A percentile compares a stretch with the other conserved stretches of the same genome.
Conservation (phyloP, 1,284 basidiomycete species). For the Fomitopsis palustris region DNA sequence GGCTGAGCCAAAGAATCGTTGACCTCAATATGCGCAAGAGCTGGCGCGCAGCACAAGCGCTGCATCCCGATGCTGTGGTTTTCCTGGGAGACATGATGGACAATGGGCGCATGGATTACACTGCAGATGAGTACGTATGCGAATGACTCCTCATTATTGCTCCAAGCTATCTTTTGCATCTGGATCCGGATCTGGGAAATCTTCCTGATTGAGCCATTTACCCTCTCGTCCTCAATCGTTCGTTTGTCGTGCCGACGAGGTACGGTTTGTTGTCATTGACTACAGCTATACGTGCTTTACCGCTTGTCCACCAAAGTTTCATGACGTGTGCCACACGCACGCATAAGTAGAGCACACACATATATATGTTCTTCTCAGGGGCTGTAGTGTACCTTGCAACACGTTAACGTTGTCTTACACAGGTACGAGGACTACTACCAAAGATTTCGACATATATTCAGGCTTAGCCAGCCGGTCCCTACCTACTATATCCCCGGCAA, state of each 20-base stretch:
- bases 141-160: neutral
- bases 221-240: too few relatives aligned
- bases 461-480: conserved; percentile 35
- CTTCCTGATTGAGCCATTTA: too few relatives aligned
- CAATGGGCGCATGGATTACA: conserved; percentile 63
- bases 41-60: conserved; percentile 67
- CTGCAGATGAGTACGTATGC: conserved; percentile 62
- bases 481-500: conserved; percentile 83
- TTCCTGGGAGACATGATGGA: conserved; percentile 92
- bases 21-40: conserved; percentile 80
- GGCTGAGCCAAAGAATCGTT: conserved; percentile 53
- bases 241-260: too few relatives aligned
- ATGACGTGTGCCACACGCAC: too few relatives aligned
- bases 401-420: neutral
- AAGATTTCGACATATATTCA: conserved; percentile 72
- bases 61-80: conserved; percentile 69
- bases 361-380: too few relatives aligned
- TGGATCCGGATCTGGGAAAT: too few relatives aligned
- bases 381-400: neutral
- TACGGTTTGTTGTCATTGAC: too few relatives aligned
- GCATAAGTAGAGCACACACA: too few relatives aligned
- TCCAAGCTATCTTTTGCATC: neutral
- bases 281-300: too few relatives aligned
- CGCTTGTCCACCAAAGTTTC: too few relatives aligned
- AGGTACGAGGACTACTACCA: conserved; percentile 68